Conservation (phyloP, 371 early-diverging fungal genomes). For the Haplosporangium sp. region DNA sequence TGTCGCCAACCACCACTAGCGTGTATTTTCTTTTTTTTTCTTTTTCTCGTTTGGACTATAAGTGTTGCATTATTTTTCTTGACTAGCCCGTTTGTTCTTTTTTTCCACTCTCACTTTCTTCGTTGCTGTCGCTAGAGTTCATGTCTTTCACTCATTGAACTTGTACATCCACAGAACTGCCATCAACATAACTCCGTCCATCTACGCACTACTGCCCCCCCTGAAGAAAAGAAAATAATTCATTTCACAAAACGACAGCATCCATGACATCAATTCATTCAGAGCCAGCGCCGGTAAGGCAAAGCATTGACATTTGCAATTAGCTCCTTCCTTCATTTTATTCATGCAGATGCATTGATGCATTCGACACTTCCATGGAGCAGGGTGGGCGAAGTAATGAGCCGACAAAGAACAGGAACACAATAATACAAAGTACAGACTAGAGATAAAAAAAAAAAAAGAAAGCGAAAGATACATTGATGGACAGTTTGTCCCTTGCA, state of each 20-base stretch:
- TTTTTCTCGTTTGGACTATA: no score
- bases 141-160: not conserved
- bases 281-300: constrained; percentile 11
- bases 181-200: not conserved
- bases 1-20: no score
- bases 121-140: not conserved
- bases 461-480: no score
- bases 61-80: no score
- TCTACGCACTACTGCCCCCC: not conserved
- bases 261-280: constrained; percentile 4
- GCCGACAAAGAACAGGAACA: no score
- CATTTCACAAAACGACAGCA: constrained; percentile 4
- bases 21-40: no score
- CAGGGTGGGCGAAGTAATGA: no score
- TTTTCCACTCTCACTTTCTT: not conserved
- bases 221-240: not conserved
- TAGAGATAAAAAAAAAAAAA: no score
- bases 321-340: not conserved
- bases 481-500: no score
- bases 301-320: not conserved
- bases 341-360: no score
- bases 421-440: no score
- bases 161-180: not conserved
- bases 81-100: not conserved
- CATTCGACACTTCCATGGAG: no score